Evolutionary conservation across 805 yeast species (phyloP).

Genomic region (Saccharomyces jurei): DNA sequence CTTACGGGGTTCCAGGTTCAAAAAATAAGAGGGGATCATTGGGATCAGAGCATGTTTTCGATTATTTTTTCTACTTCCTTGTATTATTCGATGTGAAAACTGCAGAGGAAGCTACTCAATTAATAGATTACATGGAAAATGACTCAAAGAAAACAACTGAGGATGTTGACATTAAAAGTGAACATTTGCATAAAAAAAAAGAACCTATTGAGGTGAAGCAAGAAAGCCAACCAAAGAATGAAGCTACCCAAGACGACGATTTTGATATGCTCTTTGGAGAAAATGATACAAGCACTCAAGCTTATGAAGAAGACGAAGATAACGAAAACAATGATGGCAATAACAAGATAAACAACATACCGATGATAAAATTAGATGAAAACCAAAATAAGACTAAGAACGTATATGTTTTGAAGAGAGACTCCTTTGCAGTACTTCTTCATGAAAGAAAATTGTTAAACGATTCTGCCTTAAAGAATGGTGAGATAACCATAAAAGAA

Average conservation of each 20-base stretch:
- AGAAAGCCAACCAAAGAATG: conserved; percentile 10
- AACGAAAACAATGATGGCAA: background rate
- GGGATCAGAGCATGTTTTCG: conserved; percentile 22
- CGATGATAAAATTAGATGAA: conserved; percentile 4
- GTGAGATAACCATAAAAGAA: conserved; percentile 10
- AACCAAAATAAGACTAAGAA: conserved; percentile 2
- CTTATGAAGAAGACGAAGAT: conserved; percentile 15
- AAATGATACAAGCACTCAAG: conserved; percentile 24
- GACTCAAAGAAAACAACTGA: conserved; percentile 1
- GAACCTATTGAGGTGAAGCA: conserved; percentile 1
- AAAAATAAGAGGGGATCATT: conserved; percentile 17
- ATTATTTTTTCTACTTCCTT: conserved; percentile 26
- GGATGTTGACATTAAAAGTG: background rate
- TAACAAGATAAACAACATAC: conserved; percentile 1
- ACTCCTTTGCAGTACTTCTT: conserved; percentile 23
- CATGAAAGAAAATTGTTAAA: conserved; percentile 14
- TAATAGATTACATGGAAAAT: conserved; percentile 18
- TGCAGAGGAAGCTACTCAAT: conserved; percentile 15
- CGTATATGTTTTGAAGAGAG: conserved; percentile 9
- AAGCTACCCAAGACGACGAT: conserved; percentile 25
- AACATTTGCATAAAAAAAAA: background rate
- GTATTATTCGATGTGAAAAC: conserved; percentile 24
- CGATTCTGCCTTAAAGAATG: conserved; percentile 11
- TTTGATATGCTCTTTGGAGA: conserved; percentile 32
- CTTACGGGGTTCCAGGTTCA: conserved; percentile 20